Evolutionary conservation across 306 rosid genomes (phyloP), one percentile per base, ranked within the genome.

Genomic region (Corylus heterophylla): DNA sequence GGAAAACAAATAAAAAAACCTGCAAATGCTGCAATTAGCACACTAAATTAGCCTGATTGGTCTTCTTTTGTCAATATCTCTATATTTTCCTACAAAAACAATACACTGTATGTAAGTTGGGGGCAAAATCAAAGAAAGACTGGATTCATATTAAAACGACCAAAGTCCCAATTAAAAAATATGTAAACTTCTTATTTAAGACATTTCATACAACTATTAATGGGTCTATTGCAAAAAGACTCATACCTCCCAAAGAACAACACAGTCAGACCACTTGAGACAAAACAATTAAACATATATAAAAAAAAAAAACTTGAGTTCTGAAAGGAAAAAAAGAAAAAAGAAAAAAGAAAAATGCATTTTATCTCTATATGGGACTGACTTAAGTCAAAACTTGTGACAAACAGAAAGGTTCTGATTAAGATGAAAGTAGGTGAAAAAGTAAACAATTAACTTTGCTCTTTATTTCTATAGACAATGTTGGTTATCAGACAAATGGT

Each of bases 1-100:
- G 14, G 12, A 74, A 74, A 62, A 78, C 51, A 79, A 55, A 74
- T 25, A 52, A 3, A 29, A 29, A 73, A 67, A 95, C 96, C 98
- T 92, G 97, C 85, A 92, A 86, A 90, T 95, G 90, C 82, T 95
- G 97, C 90, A 95, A 82, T 84, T 98, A 95, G 91, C 98, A 95
- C 76, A 93, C 98, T 78, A 83, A 78, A 91, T 93, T 98, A 51
- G 86, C 96, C 5, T 44, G 54, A 79, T 77, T 87, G 48, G 75
- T 75, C 86, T 93, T 89, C 86, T 91, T 93, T 81, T 89, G 87
- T 88, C 89, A 75, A 78, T 77, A 12, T 47, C 80, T 91, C 93
- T 54, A 91, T 67, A 72, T 82, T 80, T 54, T 89, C 98, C 98
- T 92, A 87, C 71, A 61, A 78, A 50, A 77, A 59, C 71, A 76